Evolutionary conservation across 352 stramenopile genomes (phyloP).

Genomic region (Phytophthora pisi): DNA sequence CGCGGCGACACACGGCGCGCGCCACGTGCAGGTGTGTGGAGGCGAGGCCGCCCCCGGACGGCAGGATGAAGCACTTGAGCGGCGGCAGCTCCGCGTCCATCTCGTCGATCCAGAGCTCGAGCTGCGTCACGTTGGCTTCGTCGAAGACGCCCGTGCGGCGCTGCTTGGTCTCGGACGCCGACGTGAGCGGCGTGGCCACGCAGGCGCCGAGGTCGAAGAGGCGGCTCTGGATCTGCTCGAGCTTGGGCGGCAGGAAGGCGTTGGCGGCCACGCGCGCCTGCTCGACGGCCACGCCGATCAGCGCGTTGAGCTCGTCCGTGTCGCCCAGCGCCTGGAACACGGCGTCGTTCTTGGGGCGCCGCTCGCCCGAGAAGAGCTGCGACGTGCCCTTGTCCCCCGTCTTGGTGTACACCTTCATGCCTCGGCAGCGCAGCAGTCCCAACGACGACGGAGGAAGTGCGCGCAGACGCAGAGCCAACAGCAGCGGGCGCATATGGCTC

Average conservation of each 20-base stretch:
- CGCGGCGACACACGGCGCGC: conserved; percentile 82
- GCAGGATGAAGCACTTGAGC: conserved; percentile 90
- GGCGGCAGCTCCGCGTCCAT: conserved; percentile 85
- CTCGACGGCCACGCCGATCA: conserved; percentile 72
- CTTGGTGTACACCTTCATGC: conserved; percentile 93
- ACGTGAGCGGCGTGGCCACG: conserved; percentile 83
- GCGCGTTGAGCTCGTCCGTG: conserved; percentile 92
- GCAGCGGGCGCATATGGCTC: conserved; percentile 11
- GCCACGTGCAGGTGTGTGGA: conserved; percentile 90
- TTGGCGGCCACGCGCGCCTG: conserved; percentile 38
- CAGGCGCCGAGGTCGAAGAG: conserved; percentile 92
- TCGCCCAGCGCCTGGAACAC: conserved; percentile 92
- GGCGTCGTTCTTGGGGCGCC: conserved; percentile 82
- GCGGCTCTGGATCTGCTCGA: conserved; percentile 90
- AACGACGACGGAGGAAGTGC: neutral
- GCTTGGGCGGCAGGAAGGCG: conserved; percentile 51
- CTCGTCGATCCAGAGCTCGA: conserved; percentile 90
- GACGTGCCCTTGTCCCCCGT: conserved; percentile 93
- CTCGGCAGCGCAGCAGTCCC: conserved; percentile 5
- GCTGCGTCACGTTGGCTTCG: conserved; percentile 60
- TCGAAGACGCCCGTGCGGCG: conserved; percentile 64
- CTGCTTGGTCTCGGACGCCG: conserved; percentile 69
- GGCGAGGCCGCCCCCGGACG: conserved; percentile 71
- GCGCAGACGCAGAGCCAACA: conserved; percentile 6
- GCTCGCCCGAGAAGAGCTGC: conserved; percentile 91